These are phyloP conservation scores for Cyclocybe cylindracea DNA, from an alignment of 768 basidiomycete species.

Conservation along the genomic window DNA sequence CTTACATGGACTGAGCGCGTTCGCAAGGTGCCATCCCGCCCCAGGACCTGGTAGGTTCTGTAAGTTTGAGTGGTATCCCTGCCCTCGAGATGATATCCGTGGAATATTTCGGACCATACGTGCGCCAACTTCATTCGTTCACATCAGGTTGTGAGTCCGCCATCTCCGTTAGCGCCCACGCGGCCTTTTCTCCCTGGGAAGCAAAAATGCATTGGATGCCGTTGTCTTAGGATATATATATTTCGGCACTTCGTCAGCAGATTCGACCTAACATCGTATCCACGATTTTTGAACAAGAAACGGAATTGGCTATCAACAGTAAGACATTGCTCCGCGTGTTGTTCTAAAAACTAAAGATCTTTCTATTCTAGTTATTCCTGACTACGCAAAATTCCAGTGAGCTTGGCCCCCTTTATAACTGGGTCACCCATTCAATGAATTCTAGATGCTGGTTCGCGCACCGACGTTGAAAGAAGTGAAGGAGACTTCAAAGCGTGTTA, in stretches of 20 bases:
- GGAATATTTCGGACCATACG: slow-evolving; percentile 78
- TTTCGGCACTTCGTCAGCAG: slow-evolving; percentile 82
- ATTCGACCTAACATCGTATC: slow-evolving; percentile 72
- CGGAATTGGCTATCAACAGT: slow-evolving; percentile 77
- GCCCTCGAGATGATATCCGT: slow-evolving; percentile 61
- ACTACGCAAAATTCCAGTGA: slow-evolving; percentile 73
- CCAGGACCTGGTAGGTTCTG: slow-evolving; percentile 71
- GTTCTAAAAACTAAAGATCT: background rate
- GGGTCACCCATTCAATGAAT: background rate
- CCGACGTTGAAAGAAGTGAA: slow-evolving; percentile 64
- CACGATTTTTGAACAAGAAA: slow-evolving; percentile 69
- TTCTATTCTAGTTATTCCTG: slow-evolving; percentile 69
- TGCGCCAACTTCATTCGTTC: slow-evolving; percentile 27
- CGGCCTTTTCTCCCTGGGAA: slow-evolving; percentile 82
- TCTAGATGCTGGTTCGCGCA: slow-evolving; percentile 70
- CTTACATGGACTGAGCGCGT: background rate
- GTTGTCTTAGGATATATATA: slow-evolving; percentile 85
- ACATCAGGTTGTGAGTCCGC: background rate
- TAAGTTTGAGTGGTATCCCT: slow-evolving; percentile 66
- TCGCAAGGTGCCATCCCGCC: slow-evolving; percentile 77
- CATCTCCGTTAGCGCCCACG: slow-evolving; percentile 59
- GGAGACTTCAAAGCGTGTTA: slow-evolving; percentile 57
- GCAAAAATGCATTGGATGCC: slow-evolving; percentile 81
- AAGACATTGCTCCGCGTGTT: slow-evolving; percentile 5
- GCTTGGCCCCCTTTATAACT: slow-evolving; percentile 18